These are phyloP conservation scores for Rhodotorula sp. DNA, from an alignment of 1,284 basidiomycete genomes.

Conservation along the genomic window DNA sequence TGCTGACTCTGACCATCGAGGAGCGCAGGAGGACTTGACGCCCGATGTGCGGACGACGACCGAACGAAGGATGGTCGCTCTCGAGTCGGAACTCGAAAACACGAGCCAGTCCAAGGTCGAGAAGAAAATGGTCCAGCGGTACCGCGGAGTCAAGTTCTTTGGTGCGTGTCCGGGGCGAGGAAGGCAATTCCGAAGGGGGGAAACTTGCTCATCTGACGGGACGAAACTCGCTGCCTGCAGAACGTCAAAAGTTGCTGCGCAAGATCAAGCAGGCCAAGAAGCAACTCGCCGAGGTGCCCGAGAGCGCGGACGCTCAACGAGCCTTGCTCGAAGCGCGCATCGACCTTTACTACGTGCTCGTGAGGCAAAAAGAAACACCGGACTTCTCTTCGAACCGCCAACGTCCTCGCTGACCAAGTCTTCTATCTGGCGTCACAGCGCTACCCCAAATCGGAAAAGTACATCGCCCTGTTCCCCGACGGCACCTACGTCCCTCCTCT, in stretches of 20 bases:
- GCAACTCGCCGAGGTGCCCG: slow-evolving; percentile 1
- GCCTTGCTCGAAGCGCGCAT: slow-evolving; percentile 23
- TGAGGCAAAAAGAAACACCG: slow-evolving; percentile 6
- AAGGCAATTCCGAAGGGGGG: neutral
- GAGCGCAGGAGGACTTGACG: slow-evolving; percentile 29
- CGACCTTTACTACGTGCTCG: slow-evolving; percentile 40
- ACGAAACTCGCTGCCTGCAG: neutral
- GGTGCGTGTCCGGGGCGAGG: slow-evolving; percentile 13
- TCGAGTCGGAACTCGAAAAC: slow-evolving; percentile 30
- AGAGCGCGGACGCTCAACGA: neutral
- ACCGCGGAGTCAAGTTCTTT: slow-evolving; percentile 41
- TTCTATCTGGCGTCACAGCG: slow-evolving; percentile 1
- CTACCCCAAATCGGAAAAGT: slow-evolving; percentile 36
- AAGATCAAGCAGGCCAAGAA: slow-evolving; percentile 40
- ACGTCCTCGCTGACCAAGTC: neutral
- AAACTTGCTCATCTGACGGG: neutral
- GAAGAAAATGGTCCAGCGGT: slow-evolving; percentile 39
- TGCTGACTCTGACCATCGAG: neutral
- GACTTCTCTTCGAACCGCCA: neutral
- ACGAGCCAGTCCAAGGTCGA: slow-evolving; percentile 25
- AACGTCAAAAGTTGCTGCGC: slow-evolving; percentile 38
- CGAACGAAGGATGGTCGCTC: slow-evolving; percentile 26
- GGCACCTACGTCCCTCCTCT: slow-evolving; percentile 29
- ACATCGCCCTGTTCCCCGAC: slow-evolving; percentile 41
- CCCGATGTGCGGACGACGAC: slow-evolving; percentile 35